Evolutionary conservation across 352 stramenopile genomes (phyloP).

Genomic region (Phytophthora syringae): DNA sequence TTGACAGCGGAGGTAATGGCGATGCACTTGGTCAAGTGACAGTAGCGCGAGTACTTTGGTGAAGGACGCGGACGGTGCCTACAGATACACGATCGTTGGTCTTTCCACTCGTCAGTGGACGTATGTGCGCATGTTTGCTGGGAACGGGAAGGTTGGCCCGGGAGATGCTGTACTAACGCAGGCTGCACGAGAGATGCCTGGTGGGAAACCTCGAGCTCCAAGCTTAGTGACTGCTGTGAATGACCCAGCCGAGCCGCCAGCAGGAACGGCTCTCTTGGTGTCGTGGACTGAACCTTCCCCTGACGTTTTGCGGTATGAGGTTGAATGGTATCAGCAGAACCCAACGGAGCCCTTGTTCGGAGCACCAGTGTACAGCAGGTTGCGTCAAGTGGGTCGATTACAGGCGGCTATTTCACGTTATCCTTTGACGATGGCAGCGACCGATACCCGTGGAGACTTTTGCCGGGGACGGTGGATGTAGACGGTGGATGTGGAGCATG

Average conservation of each 20-base stretch:
- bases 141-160: constrained; percentile 62
- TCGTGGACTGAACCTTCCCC: constrained; percentile 52
- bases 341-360: constrained; percentile 66
- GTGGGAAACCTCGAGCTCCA: constrained; percentile 53
- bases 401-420: constrained; percentile 66
- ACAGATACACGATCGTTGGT: constrained; percentile 54
- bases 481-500: constrained; percentile 59
- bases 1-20: constrained; percentile 73
- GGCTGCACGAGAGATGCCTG: constrained; percentile 69
- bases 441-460: constrained; percentile 39
- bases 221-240: constrained; percentile 48
- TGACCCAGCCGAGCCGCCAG: constrained; percentile 32
- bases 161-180: constrained; percentile 48
- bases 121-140: constrained; percentile 78
- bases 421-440: constrained; percentile 53
- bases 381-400: constrained; percentile 55
- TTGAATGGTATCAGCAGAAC: constrained; percentile 82
- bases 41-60: constrained; percentile 22
- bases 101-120: constrained; percentile 55
- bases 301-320: constrained; percentile 44
- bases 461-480: constrained; percentile 71
- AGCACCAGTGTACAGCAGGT: constrained; percentile 55
- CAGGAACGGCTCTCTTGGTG: constrained; percentile 59
- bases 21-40: constrained; percentile 57
- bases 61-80: constrained; percentile 33